These are phyloP conservation scores for Saprolegnia parasitica DNA, from an alignment of 352 stramenopile genomes.

Conservation along the genomic window DNA sequence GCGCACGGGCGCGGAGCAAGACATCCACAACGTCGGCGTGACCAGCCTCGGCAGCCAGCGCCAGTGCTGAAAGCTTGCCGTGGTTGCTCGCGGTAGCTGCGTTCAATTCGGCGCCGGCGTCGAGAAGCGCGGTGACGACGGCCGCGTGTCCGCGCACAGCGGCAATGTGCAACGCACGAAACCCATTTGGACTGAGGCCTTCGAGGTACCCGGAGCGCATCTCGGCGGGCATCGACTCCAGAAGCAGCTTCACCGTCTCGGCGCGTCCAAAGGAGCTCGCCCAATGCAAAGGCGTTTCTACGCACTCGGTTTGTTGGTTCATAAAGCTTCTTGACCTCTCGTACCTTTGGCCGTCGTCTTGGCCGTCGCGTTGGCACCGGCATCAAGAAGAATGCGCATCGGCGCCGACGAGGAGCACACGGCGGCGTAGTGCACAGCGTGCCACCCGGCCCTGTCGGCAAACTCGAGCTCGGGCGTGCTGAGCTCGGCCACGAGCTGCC, in stretches of 20 bases:
- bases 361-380: constrained; percentile 47
- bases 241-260: constrained; percentile 52
- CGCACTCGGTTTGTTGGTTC: background rate
- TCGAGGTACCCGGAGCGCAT: background rate
- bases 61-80: constrained; percentile 54
- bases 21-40: constrained; percentile 52
- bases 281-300: constrained; percentile 57
- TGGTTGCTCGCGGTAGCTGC: constrained; percentile 33
- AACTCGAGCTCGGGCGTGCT: constrained; percentile 50
- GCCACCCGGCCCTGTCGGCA: constrained; percentile 47
- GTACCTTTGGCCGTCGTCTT: constrained; percentile 46
- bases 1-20: constrained; percentile 42
- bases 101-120: constrained; percentile 51
- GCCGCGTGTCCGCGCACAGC: constrained; percentile 39
- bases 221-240: constrained; percentile 34
- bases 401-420: constrained; percentile 46
- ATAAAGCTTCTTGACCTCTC: background rate
- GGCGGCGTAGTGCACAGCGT: constrained; percentile 66
- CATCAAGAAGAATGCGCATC: constrained; percentile 58
- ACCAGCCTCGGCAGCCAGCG: constrained; percentile 51
- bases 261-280: constrained; percentile 44
- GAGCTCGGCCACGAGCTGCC: constrained; percentile 44
- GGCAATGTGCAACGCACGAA: constrained; percentile 53
- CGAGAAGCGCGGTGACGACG: constrained; percentile 48
- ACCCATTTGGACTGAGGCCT: constrained; percentile 36